These are phyloP conservation scores for Ceratonia siliqua DNA, from an alignment of 306 rosid species.

Conservation along the genomic window DNA sequence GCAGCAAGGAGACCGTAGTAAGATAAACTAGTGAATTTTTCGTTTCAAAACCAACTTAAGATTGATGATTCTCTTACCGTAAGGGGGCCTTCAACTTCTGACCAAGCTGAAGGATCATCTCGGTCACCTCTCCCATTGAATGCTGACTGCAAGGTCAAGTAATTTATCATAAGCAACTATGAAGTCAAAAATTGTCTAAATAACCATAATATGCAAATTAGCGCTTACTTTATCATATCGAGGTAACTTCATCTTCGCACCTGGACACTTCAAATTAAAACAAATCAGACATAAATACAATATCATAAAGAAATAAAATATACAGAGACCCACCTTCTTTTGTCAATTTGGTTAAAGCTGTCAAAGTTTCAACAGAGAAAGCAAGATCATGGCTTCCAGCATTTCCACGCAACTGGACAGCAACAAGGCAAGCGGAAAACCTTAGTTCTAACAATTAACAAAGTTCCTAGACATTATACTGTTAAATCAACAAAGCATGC, in stretches of 20 bases:
- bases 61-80: slow-evolving; percentile 48
- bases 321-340: slow-evolving; percentile 71
- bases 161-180: slow-evolving; percentile 34
- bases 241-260: slow-evolving; percentile 81
- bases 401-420: slow-evolving; percentile 71
- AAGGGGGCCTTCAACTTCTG: slow-evolving; percentile 87
- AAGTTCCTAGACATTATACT: slow-evolving; percentile 3
- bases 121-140: slow-evolving; percentile 89
- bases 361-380: slow-evolving; percentile 70
- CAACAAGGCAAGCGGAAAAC: slow-evolving; percentile 20
- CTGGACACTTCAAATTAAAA: slow-evolving; percentile 51
- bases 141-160: slow-evolving; percentile 65
- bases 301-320: slow-evolving; percentile 7
- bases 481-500: not conserved
- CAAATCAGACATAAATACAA: slow-evolving; percentile 27
- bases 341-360: slow-evolving; percentile 59
- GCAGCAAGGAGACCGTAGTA: no score
- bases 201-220: slow-evolving; percentile 1
- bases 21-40: not conserved
- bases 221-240: slow-evolving; percentile 85
- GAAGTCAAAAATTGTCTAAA: slow-evolving; percentile 15
- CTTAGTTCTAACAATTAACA: slow-evolving; percentile 1
- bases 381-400: slow-evolving; percentile 97
- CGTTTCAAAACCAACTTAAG: slow-evolving; percentile 12
- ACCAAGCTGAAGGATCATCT: slow-evolving; percentile 81